Conservation (phyloP, 2,329 filamentous ascomycete genomes). For the Pyrenochaeta sp. region DNA sequence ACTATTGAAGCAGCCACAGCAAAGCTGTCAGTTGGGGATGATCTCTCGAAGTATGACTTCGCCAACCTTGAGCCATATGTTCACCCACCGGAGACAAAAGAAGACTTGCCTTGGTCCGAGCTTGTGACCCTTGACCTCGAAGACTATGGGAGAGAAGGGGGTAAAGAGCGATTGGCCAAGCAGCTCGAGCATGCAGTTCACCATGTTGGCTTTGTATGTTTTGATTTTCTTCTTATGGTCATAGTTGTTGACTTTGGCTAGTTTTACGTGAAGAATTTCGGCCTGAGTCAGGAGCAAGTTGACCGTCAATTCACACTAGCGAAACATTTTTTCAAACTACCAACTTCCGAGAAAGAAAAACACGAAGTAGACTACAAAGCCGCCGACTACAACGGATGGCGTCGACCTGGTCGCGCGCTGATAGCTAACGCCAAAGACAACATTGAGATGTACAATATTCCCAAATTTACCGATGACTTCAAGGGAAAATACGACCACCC, state of each 20-base stretch:
- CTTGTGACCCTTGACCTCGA: constrained; percentile 66
- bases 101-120: constrained; percentile 62
- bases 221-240: background rate
- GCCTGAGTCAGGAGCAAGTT: constrained; percentile 67
- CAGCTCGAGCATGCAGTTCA: constrained; percentile 65
- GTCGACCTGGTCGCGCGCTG: constrained; percentile 37
- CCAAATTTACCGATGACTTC: constrained; percentile 69
- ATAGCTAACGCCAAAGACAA: constrained; percentile 60
- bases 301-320: constrained; percentile 69
- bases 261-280: constrained; percentile 70
- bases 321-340: constrained; percentile 65
- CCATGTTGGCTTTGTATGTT: constrained; percentile 53
- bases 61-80: constrained; percentile 48
- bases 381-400: constrained; percentile 64
- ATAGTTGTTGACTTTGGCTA: constrained; percentile 44
- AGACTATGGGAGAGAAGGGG: constrained; percentile 62
- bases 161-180: constrained; percentile 62
- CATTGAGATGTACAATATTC: constrained; percentile 68
- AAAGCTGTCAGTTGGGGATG: constrained; percentile 6
- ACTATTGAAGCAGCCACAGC: constrained; percentile 16
- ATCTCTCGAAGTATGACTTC: constrained; percentile 42
- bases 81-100: constrained; percentile 59
- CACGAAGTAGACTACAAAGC: constrained; percentile 56
- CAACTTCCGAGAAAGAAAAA: constrained; percentile 67
- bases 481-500: constrained; percentile 47